These are phyloP conservation scores for Pelargonium cotyledonis DNA, from an alignment of 441 rosid genomes.

Conservation along the genomic window DNA sequence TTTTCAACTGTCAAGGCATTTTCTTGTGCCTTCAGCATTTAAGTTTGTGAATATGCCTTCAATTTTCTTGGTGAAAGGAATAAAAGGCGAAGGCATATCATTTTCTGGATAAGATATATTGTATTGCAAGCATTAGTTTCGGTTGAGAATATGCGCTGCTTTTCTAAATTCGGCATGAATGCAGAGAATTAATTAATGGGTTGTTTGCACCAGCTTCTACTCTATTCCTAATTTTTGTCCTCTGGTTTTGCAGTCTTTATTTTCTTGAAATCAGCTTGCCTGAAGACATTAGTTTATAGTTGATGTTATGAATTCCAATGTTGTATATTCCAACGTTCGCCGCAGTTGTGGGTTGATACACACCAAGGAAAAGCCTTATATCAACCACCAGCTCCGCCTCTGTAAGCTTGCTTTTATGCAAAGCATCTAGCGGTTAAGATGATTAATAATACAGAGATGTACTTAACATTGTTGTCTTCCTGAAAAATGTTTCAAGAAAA, in stretches of 20 bases:
- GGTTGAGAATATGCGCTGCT: neutral
- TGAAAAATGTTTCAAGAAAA: no score
- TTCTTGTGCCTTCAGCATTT: neutral
- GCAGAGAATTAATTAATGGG: neutral
- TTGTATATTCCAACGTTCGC: slow-evolving; percentile 17
- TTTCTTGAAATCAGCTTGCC: slow-evolving; percentile 87
- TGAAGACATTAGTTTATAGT: slow-evolving; percentile 58
- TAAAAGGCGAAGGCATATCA: neutral
- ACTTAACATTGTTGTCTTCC: neutral
- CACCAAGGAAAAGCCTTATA: neutral
- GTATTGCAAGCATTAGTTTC: no score
- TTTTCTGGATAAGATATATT: no score
- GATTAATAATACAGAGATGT: neutral
- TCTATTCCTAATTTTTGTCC: neutral
- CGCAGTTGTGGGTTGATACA: neutral
- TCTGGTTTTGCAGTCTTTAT: slow-evolving; percentile 63
- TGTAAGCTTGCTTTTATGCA: neutral
- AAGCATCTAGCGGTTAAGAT: neutral
- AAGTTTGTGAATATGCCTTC: neutral
- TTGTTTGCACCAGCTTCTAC: neutral
- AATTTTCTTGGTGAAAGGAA: neutral
- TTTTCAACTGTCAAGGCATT: neutral
- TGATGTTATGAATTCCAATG: slow-evolving; percentile 2
- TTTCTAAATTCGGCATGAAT: neutral
- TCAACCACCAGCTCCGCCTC: neutral